These are phyloP conservation scores for carrot (Daucus carota) DNA, from an alignment of 129 eudicot genomes.

Conservation along the genomic window DNA sequence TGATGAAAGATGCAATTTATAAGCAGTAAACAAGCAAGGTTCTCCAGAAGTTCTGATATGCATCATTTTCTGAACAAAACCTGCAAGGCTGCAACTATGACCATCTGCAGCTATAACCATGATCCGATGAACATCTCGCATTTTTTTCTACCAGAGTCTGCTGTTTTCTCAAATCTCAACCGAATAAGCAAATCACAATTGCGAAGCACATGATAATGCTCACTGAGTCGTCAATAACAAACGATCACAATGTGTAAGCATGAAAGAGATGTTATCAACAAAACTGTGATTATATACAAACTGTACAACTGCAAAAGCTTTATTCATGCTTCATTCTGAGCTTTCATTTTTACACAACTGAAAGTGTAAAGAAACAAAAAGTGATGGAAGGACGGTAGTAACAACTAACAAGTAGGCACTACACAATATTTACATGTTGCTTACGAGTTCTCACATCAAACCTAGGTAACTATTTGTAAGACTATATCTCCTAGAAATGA, in stretches of 20 bases:
- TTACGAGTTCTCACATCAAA: background rate
- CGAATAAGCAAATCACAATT: background rate
- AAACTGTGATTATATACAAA: background rate
- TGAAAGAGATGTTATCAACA: background rate
- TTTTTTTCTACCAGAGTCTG: background rate
- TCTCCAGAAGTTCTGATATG: background rate
- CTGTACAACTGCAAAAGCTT: background rate
- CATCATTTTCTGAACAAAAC: too few species aligned
- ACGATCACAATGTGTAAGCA: background rate
- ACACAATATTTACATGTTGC: background rate
- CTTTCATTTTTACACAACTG: background rate
- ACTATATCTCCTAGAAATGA: background rate
- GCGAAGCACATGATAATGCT: too few species aligned
- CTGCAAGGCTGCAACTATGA: background rate
- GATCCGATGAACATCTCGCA: background rate
- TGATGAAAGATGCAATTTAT: too few species aligned
- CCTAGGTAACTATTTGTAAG: background rate
- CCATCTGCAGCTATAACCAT: background rate
- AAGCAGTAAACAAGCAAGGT: background rate
- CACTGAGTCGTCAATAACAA: too few species aligned
- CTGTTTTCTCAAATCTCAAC: background rate
- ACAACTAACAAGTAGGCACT: background rate
- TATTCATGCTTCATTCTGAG: background rate
- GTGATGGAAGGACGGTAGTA: background rate
- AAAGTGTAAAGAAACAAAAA: background rate